A percentile compares a stretch with the other conserved stretches of the same genome.
phyloP scores from a whole-genome alignment of 768 basidiomycete genomes.

The Rhizopogon rudus region DNA sequence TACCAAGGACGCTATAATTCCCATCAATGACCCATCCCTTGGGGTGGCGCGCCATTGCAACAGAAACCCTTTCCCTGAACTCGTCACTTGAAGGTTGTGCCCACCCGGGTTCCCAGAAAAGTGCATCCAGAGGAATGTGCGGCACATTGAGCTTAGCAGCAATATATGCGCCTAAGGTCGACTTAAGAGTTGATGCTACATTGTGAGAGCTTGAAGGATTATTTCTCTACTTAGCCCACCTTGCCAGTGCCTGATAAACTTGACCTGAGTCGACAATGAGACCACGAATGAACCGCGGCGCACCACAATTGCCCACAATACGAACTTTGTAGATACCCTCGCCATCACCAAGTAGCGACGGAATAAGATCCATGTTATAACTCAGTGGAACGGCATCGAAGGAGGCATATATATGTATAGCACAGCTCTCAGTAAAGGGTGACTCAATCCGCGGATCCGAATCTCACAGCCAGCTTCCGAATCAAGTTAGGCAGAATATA shows the following conservation, averaged over 20 bases:
- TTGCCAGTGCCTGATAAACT: constrained; percentile 32
- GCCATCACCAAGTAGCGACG: constrained; percentile 39
- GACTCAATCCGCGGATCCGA: too few relatives aligned
- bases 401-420: too few relatives aligned
- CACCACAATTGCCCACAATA: constrained; percentile 51
- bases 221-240: constrained; percentile 34
- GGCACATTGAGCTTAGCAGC: constrained; percentile 40
- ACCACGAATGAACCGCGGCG: constrained; percentile 7
- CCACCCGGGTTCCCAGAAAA: constrained; percentile 52
- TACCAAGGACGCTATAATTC: constrained; percentile 30
- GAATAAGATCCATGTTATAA: not conserved
- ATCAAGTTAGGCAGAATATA: not conserved
- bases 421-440: too few relatives aligned
- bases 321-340: constrained; percentile 43
- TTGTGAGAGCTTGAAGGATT: too few relatives aligned
- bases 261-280: not conserved
- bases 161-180: constrained; percentile 42
- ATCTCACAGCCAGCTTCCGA: too few relatives aligned
- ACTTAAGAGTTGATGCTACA: constrained; percentile 23
- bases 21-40: constrained; percentile 55
- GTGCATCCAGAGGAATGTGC: constrained; percentile 39
- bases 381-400: too few relatives aligned
- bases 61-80: constrained; percentile 13
- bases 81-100: constrained; percentile 21
- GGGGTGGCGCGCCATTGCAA: constrained; percentile 23